Evolutionary conservation across 257 asterid genomes (phyloP).

Genomic region (Gentiana macrophylla): DNA sequence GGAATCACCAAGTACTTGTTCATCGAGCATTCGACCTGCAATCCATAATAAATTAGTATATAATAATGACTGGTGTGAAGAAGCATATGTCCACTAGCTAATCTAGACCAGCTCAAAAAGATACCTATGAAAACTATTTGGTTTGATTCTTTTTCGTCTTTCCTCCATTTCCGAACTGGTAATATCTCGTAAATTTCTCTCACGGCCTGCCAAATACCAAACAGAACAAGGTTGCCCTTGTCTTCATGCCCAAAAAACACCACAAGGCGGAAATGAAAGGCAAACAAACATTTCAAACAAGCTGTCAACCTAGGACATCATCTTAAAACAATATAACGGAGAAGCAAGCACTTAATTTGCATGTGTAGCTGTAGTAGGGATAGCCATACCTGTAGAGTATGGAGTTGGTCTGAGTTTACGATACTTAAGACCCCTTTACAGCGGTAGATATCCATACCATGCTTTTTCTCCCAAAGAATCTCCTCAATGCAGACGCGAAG

Average conservation of each 20-base stretch:
- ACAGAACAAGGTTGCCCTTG: not conserved
- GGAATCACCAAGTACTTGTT: slow-evolving; percentile 45
- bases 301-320: too few species aligned
- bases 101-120: not conserved
- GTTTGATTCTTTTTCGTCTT: slow-evolving; percentile 44
- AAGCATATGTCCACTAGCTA: not conserved
- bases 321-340: too few species aligned
- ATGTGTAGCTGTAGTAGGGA: too few species aligned
- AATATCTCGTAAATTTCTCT: slow-evolving; percentile 92
- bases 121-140: slow-evolving; percentile 89
- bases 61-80: too few species aligned
- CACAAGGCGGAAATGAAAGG: not conserved
- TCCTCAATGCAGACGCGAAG: slow-evolving; percentile 79
- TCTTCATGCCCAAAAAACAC: not conserved
- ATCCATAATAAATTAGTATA: not conserved
- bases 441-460: slow-evolving; percentile 89
- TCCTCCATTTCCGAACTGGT: slow-evolving; percentile 75
- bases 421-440: slow-evolving; percentile 80
- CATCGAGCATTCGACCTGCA: slow-evolving; percentile 66
- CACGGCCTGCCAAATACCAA: slow-evolving; percentile 50
- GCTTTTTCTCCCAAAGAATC: slow-evolving; percentile 83
- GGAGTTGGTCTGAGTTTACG: slow-evolving; percentile 53
- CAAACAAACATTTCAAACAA: too few species aligned
- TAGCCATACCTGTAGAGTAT: slow-evolving; percentile 68
- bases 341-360: too few species aligned